Evolutionary conservation across 2,329 filamentous ascomycete species (phyloP).

Genomic region (Colletotrichum orchidophilum): DNA sequence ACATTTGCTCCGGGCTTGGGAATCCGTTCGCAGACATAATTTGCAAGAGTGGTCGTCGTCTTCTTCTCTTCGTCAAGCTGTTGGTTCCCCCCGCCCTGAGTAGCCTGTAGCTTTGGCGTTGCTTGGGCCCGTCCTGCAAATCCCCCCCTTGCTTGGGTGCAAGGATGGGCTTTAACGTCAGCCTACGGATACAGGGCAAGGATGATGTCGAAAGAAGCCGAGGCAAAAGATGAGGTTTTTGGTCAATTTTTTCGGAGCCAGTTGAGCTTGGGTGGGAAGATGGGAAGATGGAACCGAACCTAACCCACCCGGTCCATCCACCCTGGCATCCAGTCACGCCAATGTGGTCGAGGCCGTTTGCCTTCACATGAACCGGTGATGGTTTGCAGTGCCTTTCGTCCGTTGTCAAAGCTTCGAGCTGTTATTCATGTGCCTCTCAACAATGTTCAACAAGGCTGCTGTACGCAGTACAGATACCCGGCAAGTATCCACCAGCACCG

Average conservation of each 20-base stretch:
- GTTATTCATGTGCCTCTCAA: constrained; percentile 33
- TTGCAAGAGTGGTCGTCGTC: not conserved
- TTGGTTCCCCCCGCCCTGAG: not conserved
- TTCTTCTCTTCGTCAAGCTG: not conserved
- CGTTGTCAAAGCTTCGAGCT: constrained; percentile 11
- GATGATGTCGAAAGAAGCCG: constrained; percentile 28
- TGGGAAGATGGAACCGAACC: constrained; percentile 1
- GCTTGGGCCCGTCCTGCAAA: constrained; percentile 3
- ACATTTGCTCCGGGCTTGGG: not conserved
- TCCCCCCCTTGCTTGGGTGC: not conserved
- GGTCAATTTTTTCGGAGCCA: not conserved
- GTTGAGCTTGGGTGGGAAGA: not conserved
- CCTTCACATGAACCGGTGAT: not conserved
- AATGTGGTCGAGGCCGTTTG: not conserved
- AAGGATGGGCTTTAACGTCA: constrained; percentile 1
- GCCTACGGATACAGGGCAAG: constrained; percentile 11
- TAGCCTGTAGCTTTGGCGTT: not conserved
- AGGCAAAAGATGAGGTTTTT: constrained; percentile 9
- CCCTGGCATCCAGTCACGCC: not conserved
- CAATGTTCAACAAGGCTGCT: constrained; percentile 3
- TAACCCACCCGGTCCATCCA: not conserved
- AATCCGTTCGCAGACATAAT: not conserved
- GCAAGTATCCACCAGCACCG: not conserved
- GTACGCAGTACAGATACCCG: no score
- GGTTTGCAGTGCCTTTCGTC: constrained; percentile 25